Conservation (phyloP, 495 filamentous ascomycete genomes). For the Astrothelium macrocarpum region DNA sequence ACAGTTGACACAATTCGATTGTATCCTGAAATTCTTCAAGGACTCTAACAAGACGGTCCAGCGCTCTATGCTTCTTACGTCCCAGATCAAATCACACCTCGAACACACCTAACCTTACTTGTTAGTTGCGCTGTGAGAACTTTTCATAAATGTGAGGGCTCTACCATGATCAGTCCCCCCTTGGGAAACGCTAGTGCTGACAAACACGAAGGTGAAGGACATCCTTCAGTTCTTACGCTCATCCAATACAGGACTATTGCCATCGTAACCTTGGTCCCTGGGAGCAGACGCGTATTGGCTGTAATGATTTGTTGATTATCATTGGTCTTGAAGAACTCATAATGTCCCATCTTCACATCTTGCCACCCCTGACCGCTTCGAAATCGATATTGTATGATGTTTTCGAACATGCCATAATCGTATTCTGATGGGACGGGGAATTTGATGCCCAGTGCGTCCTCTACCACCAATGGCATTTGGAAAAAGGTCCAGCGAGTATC, state of each 20-base stretch:
- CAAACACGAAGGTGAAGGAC: neutral
- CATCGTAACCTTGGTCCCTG: neutral
- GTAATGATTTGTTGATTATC: neutral
- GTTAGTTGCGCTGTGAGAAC: too few species aligned
- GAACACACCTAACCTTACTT: too few species aligned
- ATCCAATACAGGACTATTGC: neutral
- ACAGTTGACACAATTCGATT: too few species aligned
- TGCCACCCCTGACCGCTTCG: neutral
- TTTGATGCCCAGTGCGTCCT: constrained; percentile 20
- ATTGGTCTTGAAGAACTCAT: neutral
- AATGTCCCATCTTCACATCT: neutral
- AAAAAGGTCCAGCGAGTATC: constrained; percentile 14
- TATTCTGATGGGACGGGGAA: constrained; percentile 23
- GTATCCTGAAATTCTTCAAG: too few species aligned
- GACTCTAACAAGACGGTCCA: too few species aligned
- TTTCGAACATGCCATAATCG: neutral
- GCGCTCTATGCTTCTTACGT: too few species aligned
- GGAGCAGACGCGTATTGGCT: neutral
- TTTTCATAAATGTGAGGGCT: too few species aligned
- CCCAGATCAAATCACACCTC: too few species aligned
- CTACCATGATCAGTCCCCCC: too few species aligned
- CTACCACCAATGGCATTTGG: constrained; percentile 17
- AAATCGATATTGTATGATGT: neutral
- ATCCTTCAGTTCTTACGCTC: neutral
- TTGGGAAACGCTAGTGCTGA: too few species aligned